Conservation (phyloP, 257 asterid genomes). For the Solanum pinnatisectum region DNA sequence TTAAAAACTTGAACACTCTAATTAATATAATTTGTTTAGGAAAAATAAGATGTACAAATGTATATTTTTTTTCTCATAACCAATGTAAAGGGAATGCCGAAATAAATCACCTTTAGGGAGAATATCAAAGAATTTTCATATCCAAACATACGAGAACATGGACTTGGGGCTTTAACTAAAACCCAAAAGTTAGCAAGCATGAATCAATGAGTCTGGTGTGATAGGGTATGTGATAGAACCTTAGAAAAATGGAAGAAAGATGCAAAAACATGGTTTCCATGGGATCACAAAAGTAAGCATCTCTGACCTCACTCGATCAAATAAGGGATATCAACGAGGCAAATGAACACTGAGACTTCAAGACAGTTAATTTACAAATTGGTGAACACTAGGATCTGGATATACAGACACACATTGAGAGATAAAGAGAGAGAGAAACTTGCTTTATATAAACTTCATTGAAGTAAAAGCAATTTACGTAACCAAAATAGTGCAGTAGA, state of each 20-base stretch:
- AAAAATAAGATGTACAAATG: no score
- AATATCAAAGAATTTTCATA: no score
- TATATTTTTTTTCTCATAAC: no score
- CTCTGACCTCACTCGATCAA: background rate
- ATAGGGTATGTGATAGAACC: background rate
- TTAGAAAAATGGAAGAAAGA: background rate
- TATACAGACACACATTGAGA: background rate
- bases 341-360: background rate
- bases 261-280: background rate
- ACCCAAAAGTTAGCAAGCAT: no score
- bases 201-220: no score
- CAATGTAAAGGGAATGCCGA: no score
- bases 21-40: no score
- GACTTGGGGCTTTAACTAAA: no score
- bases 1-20: background rate
- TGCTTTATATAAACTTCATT: background rate
- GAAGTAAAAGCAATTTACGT: background rate
- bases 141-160: no score
- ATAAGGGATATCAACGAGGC: background rate
- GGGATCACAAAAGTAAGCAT: background rate
- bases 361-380: background rate
- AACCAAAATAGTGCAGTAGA: background rate
- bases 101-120: no score
- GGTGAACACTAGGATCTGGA: background rate
- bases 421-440: background rate